Evolutionary conservation across 2,329 filamentous ascomycete species (phyloP), one percentile per base, ranked within the genome.

Genomic region (Alternaria viburni): DNA sequence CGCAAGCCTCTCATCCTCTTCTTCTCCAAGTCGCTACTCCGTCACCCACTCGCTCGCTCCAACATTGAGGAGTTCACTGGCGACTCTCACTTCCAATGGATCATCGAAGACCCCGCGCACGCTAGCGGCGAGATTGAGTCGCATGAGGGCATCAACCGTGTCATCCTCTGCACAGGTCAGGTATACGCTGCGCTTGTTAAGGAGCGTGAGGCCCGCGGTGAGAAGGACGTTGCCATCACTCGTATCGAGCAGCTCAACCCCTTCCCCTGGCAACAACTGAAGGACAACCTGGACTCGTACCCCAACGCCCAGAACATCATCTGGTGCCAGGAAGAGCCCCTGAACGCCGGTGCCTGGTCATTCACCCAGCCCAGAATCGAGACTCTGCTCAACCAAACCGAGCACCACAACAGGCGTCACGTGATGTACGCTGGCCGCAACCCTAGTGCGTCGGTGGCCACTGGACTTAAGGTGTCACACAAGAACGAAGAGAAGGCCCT

Each of bases 301-400:
- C 93, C 94, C 79, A 99, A 99, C 82, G 95, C 95, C 74, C 93
- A 97, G 87, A 95, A 93, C 69, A 93, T 99, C 71, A 93, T 99
- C 68, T 99, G 94, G 94, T 90, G 89, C 72, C 96, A 99, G 83
- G 96, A 99, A 82, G 96, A 99, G 86, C 96, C 96, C 30, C 88
- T 99, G 64, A 99, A 99, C 80, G 96, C 96, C 9, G 96, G 96
- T 81, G 93, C 93, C 50, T 99, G 96, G 96, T 93, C 89, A 79
- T 98, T 96, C 84, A 92, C 91, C n/a, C 96, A 99, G 84, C 96
- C 96, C 30, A 91, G 96, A 78, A 93, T 99, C 69, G 96, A 99
- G 88, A 99, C 95, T 9, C 84, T 99, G 69, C 87, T 99, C 70
- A 97, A 98, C 85, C 82, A 96, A 80, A 98, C 96, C 0, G 83